Percentiles rank a stretch among this genome's conserved stretches.
phyloP scores from a whole-genome alignment of 2,329 filamentous ascomycete species.

The Fusarium sterilihyphosum region DNA sequence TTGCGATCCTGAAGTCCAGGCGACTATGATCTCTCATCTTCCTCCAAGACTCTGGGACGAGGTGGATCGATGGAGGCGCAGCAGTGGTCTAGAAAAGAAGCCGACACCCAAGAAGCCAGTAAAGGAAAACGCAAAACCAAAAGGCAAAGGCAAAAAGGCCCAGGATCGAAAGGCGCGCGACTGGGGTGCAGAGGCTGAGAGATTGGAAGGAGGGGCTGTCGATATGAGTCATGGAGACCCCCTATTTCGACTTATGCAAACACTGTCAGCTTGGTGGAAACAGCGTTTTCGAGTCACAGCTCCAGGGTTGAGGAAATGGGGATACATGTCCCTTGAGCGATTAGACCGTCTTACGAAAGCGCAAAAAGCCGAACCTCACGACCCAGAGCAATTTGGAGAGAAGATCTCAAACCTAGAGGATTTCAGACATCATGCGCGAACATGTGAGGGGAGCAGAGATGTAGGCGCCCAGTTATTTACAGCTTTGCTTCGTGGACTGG shows the following conservation, averaged over 20 bases:
- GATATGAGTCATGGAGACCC: conserved; percentile 88
- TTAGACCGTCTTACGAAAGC: conserved; percentile 79
- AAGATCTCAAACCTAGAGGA: conserved; percentile 71
- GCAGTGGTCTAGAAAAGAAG: conserved; percentile 69
- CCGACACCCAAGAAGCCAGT: conserved; percentile 41
- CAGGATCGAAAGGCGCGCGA: conserved; percentile 59
- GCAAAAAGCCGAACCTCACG: conserved; percentile 70
- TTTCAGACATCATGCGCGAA: conserved; percentile 74
- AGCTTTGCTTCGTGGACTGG: conserved; percentile 80
- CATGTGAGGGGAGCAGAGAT: conserved; percentile 84
- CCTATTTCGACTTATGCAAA: conserved; percentile 77
- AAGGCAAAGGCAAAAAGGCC: conserved; percentile 51
- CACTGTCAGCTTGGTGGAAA: conserved; percentile 87
- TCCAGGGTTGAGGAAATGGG: conserved; percentile 86
- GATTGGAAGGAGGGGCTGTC: conserved; percentile 73
- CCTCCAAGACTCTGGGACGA: conserved; percentile 75
- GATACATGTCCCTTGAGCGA: conserved; percentile 82
- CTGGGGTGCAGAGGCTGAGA: conserved; percentile 76
- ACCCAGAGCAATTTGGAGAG: conserved; percentile 79
- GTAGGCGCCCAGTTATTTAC: conserved; percentile 91
- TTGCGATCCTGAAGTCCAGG: conserved; percentile 79
- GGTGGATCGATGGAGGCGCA: conserved; percentile 76
- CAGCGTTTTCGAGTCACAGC: conserved; percentile 80
- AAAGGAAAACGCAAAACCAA: conserved; percentile 47
- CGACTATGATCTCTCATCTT: conserved; percentile 78